Evolutionary conservation across 306 rosid genomes (phyloP), one percentile per base, ranked within the genome.

Genomic region (Cyamopsis tetragonoloba): DNA sequence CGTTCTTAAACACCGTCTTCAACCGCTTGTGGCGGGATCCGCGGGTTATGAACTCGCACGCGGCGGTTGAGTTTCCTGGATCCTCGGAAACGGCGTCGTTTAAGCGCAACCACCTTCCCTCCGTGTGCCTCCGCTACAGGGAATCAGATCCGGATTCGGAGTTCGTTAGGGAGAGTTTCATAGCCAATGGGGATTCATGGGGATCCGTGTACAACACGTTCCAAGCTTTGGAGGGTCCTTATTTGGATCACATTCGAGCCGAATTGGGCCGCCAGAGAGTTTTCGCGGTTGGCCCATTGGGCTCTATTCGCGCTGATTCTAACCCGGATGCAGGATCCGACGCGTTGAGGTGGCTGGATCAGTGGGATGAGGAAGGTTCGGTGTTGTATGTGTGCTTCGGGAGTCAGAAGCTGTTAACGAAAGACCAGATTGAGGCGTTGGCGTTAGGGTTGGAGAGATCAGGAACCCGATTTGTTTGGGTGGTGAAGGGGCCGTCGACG

Each of bases 301-400:
- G 47, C 22, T 70, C 73, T 49, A 7, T 10, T 38, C 19, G 66
- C 66, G 1, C 5, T 1, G 59, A 41, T 2, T 19, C 43, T 1
- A 13, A 24, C 2, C 6, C 19, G 2, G 68, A 34, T 0, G 23
- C 13, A 3, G 54, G 4, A 2, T 56, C 71, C 1, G 55, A 74
- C 0, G 68, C 80, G 0, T n/a, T 74, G 3, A 3, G 2, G 4
- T 89, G 89, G 95, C 88, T 90, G 0, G 89, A 90, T 4, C 68
- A 24, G 42, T 71, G 81, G 10, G 74, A 81, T 0, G 81, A 77
- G 4, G 87, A 85, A 0, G 87, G 78, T 0, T 90, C 95, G 0
- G 96, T 85, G 24, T 15, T 87, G 14, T 87, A 85, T 2, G 86
- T 90, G 9, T 84, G 96, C 26, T 87, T 90, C 22, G 92, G 95